These are phyloP conservation scores for Xylariaceae sp. DNA, from an alignment of 2,329 filamentous ascomycete genomes.

Conservation along the genomic window DNA sequence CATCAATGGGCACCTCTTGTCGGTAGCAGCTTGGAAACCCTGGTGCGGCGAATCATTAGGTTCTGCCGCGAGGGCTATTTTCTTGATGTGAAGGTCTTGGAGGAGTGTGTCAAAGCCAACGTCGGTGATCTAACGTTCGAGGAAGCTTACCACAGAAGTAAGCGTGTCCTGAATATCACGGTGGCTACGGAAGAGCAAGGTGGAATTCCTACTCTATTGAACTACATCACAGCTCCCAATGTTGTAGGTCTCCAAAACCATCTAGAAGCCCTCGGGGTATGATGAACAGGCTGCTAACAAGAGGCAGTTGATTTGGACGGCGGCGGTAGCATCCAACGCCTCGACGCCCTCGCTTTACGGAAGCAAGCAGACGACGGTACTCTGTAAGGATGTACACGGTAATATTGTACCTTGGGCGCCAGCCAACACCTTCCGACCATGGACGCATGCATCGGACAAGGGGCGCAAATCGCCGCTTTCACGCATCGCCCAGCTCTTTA, in stretches of 20 bases:
- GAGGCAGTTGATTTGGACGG: conserved; percentile 77
- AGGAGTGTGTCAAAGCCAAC: conserved; percentile 81
- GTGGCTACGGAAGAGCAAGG: conserved; percentile 74
- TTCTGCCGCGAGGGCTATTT: conserved; percentile 81
- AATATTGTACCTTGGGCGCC: conserved; percentile 75
- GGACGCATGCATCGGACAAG: conserved; percentile 66
- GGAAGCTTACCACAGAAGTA: conserved; percentile 85
- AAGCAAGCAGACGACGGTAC: conserved; percentile 64
- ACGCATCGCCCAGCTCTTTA: conserved; percentile 81
- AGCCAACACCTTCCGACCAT: conserved; percentile 67
- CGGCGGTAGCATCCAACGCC: conserved; percentile 75
- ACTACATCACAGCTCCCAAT: conserved; percentile 91
- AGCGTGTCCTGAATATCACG: conserved; percentile 88
- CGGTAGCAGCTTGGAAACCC: conserved; percentile 56
- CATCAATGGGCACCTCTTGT: conserved; percentile 42
- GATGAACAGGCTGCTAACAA: conserved; percentile 18
- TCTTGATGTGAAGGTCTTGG: conserved; percentile 78
- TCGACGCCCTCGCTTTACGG: conserved; percentile 67
- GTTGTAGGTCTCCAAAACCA: conserved; percentile 64
- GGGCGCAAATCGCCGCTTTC: conserved; percentile 68
- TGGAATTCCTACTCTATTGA: conserved; percentile 82
- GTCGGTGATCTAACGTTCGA: conserved; percentile 91
- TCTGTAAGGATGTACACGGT: conserved; percentile 77
- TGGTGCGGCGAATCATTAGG: conserved; percentile 67
- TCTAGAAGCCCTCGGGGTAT: background rate